Evolutionary conservation across 2,329 filamentous ascomycete genomes (phyloP).

Genomic region (Laburnicola sp.): DNA sequence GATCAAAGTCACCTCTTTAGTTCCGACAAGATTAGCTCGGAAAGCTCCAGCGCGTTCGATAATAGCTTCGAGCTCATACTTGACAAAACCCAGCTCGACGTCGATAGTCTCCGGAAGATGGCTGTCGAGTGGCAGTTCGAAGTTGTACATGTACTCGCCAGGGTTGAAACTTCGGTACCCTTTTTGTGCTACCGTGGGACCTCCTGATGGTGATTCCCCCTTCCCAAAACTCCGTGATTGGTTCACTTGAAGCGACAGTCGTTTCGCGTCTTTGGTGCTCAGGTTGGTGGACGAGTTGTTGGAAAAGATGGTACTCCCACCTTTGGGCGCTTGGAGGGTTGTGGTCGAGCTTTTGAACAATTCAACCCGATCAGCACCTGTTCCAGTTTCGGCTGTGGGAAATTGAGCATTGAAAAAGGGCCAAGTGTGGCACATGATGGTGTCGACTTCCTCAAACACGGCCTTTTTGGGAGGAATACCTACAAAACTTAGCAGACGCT

Average conservation of each 20-base stretch:
- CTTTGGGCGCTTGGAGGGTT: slow-evolving; percentile 30
- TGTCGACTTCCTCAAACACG: slow-evolving; percentile 81
- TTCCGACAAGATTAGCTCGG: slow-evolving; percentile 81
- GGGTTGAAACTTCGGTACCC: slow-evolving; percentile 86
- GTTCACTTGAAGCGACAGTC: slow-evolving; percentile 76
- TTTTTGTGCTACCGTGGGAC: slow-evolving; percentile 67
- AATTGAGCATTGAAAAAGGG: slow-evolving; percentile 88
- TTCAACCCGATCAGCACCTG: slow-evolving; percentile 65
- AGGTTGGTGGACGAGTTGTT: slow-evolving; percentile 51
- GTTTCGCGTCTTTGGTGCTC: slow-evolving; percentile 59
- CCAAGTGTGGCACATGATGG: slow-evolving; percentile 82
- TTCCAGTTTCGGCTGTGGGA: slow-evolving; percentile 60
- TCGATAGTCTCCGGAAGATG: slow-evolving; percentile 81
- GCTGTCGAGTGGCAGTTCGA: slow-evolving; percentile 81
- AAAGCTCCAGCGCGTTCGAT: slow-evolving; percentile 88
- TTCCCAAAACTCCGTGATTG: slow-evolving; percentile 85
- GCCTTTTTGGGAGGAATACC: slow-evolving; percentile 85
- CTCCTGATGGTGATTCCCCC: slow-evolving; percentile 63
- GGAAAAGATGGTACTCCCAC: slow-evolving; percentile 50
- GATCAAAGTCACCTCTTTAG: slow-evolving; percentile 80
- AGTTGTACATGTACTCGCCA: slow-evolving; percentile 73
- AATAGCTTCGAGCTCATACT: slow-evolving; percentile 82
- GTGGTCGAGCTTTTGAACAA: slow-evolving; percentile 51
- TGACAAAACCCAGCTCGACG: slow-evolving; percentile 81
- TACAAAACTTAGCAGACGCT: slow-evolving; percentile 30